Conservation (phyloP, 352 stramenopile species). For the Phytophthora boehmeriae region DNA sequence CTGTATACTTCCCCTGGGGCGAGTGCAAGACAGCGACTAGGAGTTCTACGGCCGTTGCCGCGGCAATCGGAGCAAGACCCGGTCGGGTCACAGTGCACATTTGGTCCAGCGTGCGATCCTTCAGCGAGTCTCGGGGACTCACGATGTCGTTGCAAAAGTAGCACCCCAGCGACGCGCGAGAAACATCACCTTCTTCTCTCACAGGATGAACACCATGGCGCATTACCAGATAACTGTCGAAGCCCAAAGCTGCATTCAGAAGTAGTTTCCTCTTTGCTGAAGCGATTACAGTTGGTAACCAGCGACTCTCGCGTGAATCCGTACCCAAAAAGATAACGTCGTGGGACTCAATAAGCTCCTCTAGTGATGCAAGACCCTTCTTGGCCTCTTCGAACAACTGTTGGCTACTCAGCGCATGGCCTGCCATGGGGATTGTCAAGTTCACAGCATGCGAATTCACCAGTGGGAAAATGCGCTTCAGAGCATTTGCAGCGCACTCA, state of each 20-base stretch:
- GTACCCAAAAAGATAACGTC: slow-evolving; percentile 98
- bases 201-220: slow-evolving; percentile 87
- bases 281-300: slow-evolving; percentile 97
- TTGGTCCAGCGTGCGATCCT: slow-evolving; percentile 98
- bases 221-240: slow-evolving; percentile 99
- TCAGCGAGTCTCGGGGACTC: slow-evolving; percentile 96
- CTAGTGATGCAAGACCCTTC: slow-evolving; percentile 77
- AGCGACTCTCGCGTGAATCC: slow-evolving; percentile 98
- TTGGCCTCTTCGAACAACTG: slow-evolving; percentile 69
- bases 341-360: slow-evolving; percentile 90
- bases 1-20: slow-evolving; percentile 70
- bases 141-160: slow-evolving; percentile 99
- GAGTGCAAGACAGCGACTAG: slow-evolving; percentile 96
- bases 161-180: slow-evolving; percentile 84
- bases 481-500: slow-evolving; percentile 90
- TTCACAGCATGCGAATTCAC: slow-evolving; percentile 88
- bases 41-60: slow-evolving; percentile 95
- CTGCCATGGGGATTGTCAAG: slow-evolving; percentile 99
- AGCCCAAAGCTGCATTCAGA: slow-evolving; percentile 83
- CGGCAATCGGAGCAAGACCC: slow-evolving; percentile 93
- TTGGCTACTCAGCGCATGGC: slow-evolving; percentile 86
- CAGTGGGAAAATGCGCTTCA: slow-evolving; percentile 94
- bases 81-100: slow-evolving; percentile 99
- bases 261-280: slow-evolving; percentile 92
- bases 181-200: slow-evolving; percentile 4